Evolutionary conservation across 2,329 filamentous ascomycete genomes (phyloP).

Genomic region (Aspergillus quadrilineatus): DNA sequence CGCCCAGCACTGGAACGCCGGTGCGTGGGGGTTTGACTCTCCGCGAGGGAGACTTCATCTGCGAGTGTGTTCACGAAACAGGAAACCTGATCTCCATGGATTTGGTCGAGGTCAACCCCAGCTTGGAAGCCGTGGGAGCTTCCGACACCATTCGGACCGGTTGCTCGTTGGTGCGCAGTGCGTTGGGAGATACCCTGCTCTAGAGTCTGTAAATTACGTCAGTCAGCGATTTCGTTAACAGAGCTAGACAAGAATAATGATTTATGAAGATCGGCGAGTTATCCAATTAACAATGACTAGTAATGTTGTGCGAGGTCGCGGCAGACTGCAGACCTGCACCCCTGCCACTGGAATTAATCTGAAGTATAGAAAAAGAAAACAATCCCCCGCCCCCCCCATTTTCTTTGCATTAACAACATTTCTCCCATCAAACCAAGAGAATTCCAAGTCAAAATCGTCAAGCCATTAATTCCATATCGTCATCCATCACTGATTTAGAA

Average conservation of each 20-base stretch:
- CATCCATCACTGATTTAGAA: background rate
- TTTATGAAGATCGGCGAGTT: background rate
- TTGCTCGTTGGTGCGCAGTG: slow-evolving; percentile 86
- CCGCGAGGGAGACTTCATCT: slow-evolving; percentile 95
- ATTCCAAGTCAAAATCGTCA: background rate
- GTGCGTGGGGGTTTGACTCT: slow-evolving; percentile 91
- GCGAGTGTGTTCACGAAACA: slow-evolving; percentile 78
- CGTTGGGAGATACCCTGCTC: slow-evolving; percentile 84
- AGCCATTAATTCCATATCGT: background rate
- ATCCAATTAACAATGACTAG: background rate
- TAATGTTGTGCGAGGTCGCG: background rate
- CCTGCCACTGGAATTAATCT: slow-evolving; percentile 11
- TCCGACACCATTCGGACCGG: slow-evolving; percentile 86
- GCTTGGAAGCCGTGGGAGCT: slow-evolving; percentile 67
- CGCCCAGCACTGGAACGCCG: slow-evolving; percentile 91
- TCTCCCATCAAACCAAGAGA: background rate
- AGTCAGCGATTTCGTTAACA: background rate
- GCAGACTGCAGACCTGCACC: background rate
- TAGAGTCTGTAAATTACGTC: slow-evolving; percentile 38
- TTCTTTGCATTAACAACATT: background rate
- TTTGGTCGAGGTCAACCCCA: slow-evolving; percentile 78
- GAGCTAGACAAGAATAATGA: slow-evolving; percentile 13
- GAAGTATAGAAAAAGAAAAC: slow-evolving; percentile 6
- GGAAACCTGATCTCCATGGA: slow-evolving; percentile 77
- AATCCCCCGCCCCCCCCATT: slow-evolving; percentile 9